These are phyloP conservation scores for Annona cherimola DNA, from an alignment of 164 flowering plant species.

Conservation along the genomic window DNA sequence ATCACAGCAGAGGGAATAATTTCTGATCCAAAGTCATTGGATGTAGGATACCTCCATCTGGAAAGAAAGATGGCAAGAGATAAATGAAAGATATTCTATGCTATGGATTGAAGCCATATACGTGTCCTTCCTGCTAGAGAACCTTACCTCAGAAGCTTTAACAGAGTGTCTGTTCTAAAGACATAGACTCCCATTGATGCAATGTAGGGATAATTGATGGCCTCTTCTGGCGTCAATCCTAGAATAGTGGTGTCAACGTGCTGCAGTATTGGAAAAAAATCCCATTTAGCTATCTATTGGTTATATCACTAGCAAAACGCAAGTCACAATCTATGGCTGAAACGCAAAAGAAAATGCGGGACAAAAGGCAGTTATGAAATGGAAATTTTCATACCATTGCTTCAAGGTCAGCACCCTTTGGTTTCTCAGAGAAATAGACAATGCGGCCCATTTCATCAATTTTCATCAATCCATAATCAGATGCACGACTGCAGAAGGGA, in stretches of 20 bases:
- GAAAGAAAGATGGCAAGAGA: background rate
- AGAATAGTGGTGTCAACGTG: slow-evolving; percentile 66
- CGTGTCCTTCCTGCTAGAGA: too few relatives aligned
- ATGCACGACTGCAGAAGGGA: slow-evolving; percentile 70
- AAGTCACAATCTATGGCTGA: background rate
- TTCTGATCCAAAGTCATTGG: slow-evolving; percentile 97
- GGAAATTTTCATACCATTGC: slow-evolving; percentile 49
- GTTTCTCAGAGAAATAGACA: slow-evolving; percentile 81
- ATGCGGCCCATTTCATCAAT: slow-evolving; percentile 66
- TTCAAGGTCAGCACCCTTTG: slow-evolving; percentile 71
- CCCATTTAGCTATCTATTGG: background rate
- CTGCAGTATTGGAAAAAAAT: slow-evolving; percentile 37
- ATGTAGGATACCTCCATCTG: slow-evolving; percentile 67
- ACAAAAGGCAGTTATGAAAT: background rate
- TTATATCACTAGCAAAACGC: background rate
- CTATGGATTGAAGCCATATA: background rate
- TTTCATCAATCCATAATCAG: slow-evolving; percentile 93
- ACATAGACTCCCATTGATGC: slow-evolving; percentile 98
- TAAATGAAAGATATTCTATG: background rate
- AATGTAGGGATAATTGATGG: slow-evolving; percentile 61
- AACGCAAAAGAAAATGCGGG: background rate
- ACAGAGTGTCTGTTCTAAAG: slow-evolving; percentile 62
- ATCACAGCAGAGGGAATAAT: slow-evolving; percentile 80
- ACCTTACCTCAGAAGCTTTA: slow-evolving; percentile 52
- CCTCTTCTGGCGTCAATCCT: slow-evolving; percentile 67